Evolutionary conservation across 441 rosid species (phyloP), one percentile per base, ranked within the genome.

Genomic region (Croton laevigatus): DNA sequence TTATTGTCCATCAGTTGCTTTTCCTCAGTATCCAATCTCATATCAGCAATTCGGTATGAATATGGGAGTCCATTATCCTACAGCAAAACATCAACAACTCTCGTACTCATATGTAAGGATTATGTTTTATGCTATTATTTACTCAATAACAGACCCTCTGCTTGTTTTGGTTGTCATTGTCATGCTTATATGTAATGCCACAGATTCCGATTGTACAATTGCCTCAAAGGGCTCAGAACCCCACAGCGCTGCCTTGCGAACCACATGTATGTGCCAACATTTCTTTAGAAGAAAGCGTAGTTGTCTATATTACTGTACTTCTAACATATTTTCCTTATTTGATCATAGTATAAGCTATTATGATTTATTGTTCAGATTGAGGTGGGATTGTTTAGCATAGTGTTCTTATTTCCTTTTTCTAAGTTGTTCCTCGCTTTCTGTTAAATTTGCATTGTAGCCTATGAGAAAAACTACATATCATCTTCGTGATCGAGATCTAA

Each of bases 21-120:
- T 38, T 45, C 44, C 22, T 68, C 79, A 73, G 54, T 84, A 80
- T 65, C 79, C 80, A 64, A 67, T 76, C 37, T 68, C 72, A 1
- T 73, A 70, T 61, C 76, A 55, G 8, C 34, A 60, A 37, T 69
- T 61, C 54, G 76, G 74, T 61, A 32, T 67, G 63, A 58, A 62
- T 64, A 34, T 66, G 57, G 72, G 67, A 59, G 40, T 57, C 34
- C 65, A n/a, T 38, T 38, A 74, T 71, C 80, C 77, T 65, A 66
- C 67, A 61, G 57, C 58, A 49, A 17, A 65, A 57, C 69, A 54
- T 69, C 77, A 58, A 19, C 59, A 44, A 17, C 20, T 48, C 14
- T 70, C 59, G 20, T 58, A 75, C 45, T 38, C 69, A 44, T 44
- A 70, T 71, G 85, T 79, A 75, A 68, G 79, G 59, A 71, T 48